Evolutionary conservation across 2,329 filamentous ascomycete genomes (phyloP).

Genomic region (Alternaria sp.): DNA sequence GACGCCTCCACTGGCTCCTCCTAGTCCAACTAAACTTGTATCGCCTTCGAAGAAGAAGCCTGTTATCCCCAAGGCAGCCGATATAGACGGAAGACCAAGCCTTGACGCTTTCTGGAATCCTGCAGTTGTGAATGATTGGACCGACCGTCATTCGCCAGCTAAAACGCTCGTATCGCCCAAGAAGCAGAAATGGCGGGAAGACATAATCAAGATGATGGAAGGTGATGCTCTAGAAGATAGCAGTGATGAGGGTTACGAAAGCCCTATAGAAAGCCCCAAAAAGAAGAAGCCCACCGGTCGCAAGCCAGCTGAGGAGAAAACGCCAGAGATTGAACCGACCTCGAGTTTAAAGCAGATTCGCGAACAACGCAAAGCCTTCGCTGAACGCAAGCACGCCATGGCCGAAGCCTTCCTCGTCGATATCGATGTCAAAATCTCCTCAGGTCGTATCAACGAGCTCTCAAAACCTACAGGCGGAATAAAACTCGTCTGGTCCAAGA

Average conservation of each 20-base stretch:
- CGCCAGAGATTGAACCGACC: slow-evolving; percentile 2
- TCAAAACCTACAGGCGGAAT: slow-evolving; percentile 73
- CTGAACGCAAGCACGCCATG: slow-evolving; percentile 67
- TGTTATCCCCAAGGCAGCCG: slow-evolving; percentile 40
- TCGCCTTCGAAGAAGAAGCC: slow-evolving; percentile 50
- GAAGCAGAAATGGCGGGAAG: slow-evolving; percentile 48
- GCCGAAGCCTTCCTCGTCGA: slow-evolving; percentile 71
- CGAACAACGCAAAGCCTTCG: slow-evolving; percentile 64
- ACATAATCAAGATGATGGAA: slow-evolving; percentile 40
- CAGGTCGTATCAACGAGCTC: slow-evolving; percentile 66
- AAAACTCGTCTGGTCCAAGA: slow-evolving; percentile 76
- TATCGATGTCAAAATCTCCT: slow-evolving; percentile 72
- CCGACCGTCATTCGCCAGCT: slow-evolving; percentile 48
- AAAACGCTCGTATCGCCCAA: slow-evolving; percentile 48
- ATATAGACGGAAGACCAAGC: slow-evolving; percentile 43
- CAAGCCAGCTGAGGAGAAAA: slow-evolving; percentile 25
- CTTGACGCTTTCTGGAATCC: slow-evolving; percentile 52
- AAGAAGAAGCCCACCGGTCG: slow-evolving; percentile 28
- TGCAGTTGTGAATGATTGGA: slow-evolving; percentile 49
- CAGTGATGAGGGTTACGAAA: slow-evolving; percentile 32
- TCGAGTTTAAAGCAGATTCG: slow-evolving; percentile 36
- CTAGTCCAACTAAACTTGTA: slow-evolving; percentile 45
- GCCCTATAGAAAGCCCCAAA: slow-evolving; percentile 36
- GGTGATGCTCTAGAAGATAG: slow-evolving; percentile 37
- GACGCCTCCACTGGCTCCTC: slow-evolving; percentile 43